A percentile compares a stretch with the other conserved stretches of the same genome.
Conservation (phyloP, 176 grass and related monocot species). For the bread wheat (Triticum aestivum) region IWGSC_CS_RefSeq_v2.1 NC_057800.1:126354033-126354532, state of each 20-base stretch:
- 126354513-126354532: slow-evolving; percentile 30
- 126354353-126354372: slow-evolving; percentile 15
- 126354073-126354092: slow-evolving; percentile 13
- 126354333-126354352: background rate
- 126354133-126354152: slow-evolving; percentile 14
- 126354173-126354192: background rate
- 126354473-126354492: too few species aligned
- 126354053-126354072: slow-evolving; percentile 18
- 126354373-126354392: slow-evolving; percentile 21
- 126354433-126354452: slow-evolving; percentile 20
- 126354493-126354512: background rate
- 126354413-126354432: slow-evolving; percentile 15
- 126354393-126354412: background rate
- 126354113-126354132: slow-evolving; percentile 27
- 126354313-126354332: background rate
- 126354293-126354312: slow-evolving; percentile 26
- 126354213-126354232: slow-evolving; percentile 18
- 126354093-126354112: slow-evolving; percentile 25
- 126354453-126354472: background rate
- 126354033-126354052: slow-evolving; percentile 9
- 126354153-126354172: slow-evolving; percentile 19
- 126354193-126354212: slow-evolving; percentile 14
- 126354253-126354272: slow-evolving; percentile 28
- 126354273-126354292: slow-evolving; percentile 35
- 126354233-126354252: slow-evolving; percentile 12